These are phyloP conservation scores for Pichia norvegensis DNA, from an alignment of 1,139 yeast genomes.

Conservation along the genomic window DNA sequence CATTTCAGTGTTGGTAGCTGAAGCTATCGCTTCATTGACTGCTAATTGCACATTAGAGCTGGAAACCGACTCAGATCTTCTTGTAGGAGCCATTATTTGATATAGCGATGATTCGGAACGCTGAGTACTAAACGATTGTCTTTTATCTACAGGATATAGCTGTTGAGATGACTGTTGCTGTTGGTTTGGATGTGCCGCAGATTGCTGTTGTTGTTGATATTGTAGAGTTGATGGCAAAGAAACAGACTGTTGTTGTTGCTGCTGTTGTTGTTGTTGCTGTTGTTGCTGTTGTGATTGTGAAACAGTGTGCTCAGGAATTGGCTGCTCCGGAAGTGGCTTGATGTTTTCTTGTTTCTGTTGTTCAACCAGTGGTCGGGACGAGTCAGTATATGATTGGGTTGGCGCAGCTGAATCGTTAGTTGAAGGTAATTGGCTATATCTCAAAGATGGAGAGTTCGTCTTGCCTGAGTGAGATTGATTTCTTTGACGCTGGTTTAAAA, in stretches of 20 bases:
- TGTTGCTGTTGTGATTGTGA: background rate
- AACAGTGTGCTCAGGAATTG: background rate
- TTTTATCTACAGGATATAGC: background rate
- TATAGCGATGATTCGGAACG: slow-evolving; percentile 10
- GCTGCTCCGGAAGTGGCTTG: background rate
- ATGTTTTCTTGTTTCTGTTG: background rate
- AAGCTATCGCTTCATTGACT: slow-evolving; percentile 4
- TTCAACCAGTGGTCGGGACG: background rate
- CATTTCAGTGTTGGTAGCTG: background rate
- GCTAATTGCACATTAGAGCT: slow-evolving; percentile 14
- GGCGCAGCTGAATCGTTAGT: background rate
- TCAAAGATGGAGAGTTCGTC: slow-evolving; percentile 1
- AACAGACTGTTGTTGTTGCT: no score
- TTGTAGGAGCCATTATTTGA: slow-evolving; percentile 22
- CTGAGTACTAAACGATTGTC: slow-evolving; percentile 2
- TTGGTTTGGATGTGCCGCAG: background rate
- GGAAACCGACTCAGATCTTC: slow-evolving; percentile 20
- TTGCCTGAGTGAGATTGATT: slow-evolving; percentile 10
- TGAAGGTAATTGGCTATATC: background rate
- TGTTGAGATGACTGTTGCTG: background rate
- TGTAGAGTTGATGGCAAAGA: background rate
- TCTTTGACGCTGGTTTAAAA: slow-evolving; percentile 10
- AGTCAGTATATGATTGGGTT: background rate
- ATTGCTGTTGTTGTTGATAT: background rate
- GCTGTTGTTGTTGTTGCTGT: slow-evolving; percentile 1